Base-by-base conservation (phyloP, 768 basidiomycete species). In the Trametes villosa region DNA sequence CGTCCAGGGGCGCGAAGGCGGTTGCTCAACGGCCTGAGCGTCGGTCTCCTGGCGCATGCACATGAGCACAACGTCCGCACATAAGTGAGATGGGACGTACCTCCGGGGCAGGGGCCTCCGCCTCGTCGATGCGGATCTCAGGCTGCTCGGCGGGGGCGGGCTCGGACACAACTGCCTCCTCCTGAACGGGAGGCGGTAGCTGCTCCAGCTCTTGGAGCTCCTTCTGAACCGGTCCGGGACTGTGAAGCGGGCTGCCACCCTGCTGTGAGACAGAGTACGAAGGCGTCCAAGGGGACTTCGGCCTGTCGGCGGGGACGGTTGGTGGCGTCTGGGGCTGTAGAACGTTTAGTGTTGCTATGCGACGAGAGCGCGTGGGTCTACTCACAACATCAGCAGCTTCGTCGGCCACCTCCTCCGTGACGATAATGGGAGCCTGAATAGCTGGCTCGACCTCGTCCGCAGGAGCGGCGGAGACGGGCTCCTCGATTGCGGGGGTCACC, bases 1-100 rank as follows among this genome's bases (percentile, higher is more conserved):
- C 12, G 76, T 76, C 76, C 75, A 77, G 5, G 77, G 74, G 3
- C 75, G 67, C 45, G 62, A 62, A 9, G 71, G 71, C 22, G 64
- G 62, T 40, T 72, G 65, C 18, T 55, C 52, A n/a, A 22, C 34
- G 17, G 45, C 29, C 2, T 30, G 22, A 15, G 27, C 48, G 3
- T 57, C 38, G 20, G 24, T 31, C 11, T 22, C 31, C 59, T 65
- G 40, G 34, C 11, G 17, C 29, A 26, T 45, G 50, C 13, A 24
- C 9, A 18, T 17, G 3, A n/a, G 24, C 3, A 22, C 17, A 31
- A 20, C 30, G 24, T 33, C 6, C 1, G 18, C 24, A 22, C 1
- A 44, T 11, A 33, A 13, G 2, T 8, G 34, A 13, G 24, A 31
- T 5, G 34, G 7, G 12, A 46, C 60, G 41, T 26, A 65, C 62